Evolutionary conservation across 306 rosid genomes (phyloP), one percentile per base, ranked within the genome.

Genomic region (Acacia acuminata): DNA sequence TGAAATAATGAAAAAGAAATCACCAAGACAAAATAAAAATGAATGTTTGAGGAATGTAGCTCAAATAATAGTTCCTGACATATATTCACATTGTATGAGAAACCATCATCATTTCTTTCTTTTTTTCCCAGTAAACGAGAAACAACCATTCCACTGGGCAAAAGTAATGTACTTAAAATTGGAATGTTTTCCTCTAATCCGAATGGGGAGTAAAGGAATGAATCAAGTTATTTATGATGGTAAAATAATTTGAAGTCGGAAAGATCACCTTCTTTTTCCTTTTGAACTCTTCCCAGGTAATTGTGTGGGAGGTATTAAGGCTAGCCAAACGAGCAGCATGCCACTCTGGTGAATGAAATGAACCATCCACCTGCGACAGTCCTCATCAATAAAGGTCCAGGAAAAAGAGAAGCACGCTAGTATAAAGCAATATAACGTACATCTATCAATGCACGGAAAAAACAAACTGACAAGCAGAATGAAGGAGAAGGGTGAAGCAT

Each of bases 271-370:
- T 94, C 77, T 96, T 98, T 80, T 96, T 96, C 94, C 82, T 81
- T 73, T 96, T 96, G 80, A 67, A 96, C 87, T 96, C 98, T 82
- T 96, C 99, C 99, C 99, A 96, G 61, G 99, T 96, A 34, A 96
- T 79, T 3, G 99, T 96, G 86, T 96, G 98, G 77, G 99, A 92
- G 68, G 99, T 96, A 75, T 94, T 94, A 64, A 96, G 97, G 92
- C 98, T 96, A 64, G 99, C 99, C 98, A 96, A 92, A 85, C 98
- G 98, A 73, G 99, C 99, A 79, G 98, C 99, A 92, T 96, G 99
- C 99, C 99, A 96, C 85, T 83, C 99, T 92, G 99, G 99, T 79
- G 99, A 90, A 94, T 96, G 99, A 92, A 96, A 96, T 89, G 99
- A 96, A 94, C 99, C 99, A 92, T 96, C 99, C 97, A 94, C 95